Evolutionary conservation across 306 rosid genomes (phyloP).

Genomic region (Pterocarpus macrocarpus): DNA sequence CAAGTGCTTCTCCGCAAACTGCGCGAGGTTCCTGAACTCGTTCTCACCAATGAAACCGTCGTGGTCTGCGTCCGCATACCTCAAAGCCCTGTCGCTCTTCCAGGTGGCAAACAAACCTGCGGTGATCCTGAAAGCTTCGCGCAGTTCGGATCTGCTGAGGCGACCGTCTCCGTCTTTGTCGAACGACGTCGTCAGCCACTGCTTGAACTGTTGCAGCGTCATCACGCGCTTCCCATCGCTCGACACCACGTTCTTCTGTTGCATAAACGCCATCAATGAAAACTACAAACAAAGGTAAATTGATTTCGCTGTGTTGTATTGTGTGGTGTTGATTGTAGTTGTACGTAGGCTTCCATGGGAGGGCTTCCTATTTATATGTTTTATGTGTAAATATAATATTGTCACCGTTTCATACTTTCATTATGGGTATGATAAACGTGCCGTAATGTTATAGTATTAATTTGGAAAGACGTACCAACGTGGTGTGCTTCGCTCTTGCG

Average conservation of each 20-base stretch:
- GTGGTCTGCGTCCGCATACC: slow-evolving; percentile 30
- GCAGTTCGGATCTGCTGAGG: slow-evolving; percentile 38
- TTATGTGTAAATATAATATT: not conserved
- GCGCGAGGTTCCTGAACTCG: slow-evolving; percentile 42
- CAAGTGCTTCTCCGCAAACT: slow-evolving; percentile 44
- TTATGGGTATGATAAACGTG: not conserved
- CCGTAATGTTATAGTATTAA: not conserved
- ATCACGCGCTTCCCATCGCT: slow-evolving; percentile 45
- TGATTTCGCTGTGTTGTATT: not conserved
- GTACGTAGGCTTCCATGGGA: not conserved
- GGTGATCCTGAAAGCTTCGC: slow-evolving; percentile 21
- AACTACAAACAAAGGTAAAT: not conserved
- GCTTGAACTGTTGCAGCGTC: slow-evolving; percentile 45
- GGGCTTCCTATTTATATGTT: not conserved
- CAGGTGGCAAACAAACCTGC: slow-evolving; percentile 17
- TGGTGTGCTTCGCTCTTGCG: too few species aligned
- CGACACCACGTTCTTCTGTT: not conserved
- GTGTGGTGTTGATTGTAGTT: not conserved
- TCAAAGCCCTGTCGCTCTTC: slow-evolving; percentile 27
- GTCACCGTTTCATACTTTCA: not conserved
- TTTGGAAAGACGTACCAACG: too few species aligned
- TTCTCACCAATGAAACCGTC: slow-evolving; percentile 40
- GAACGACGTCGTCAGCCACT: slow-evolving; percentile 45
- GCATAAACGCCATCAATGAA: slow-evolving; percentile 32
- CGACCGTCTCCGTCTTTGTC: slow-evolving; percentile 41